Evolutionary conservation across 2,329 filamentous ascomycete genomes (phyloP).

Genomic region (Emergomyces orientalis): DNA sequence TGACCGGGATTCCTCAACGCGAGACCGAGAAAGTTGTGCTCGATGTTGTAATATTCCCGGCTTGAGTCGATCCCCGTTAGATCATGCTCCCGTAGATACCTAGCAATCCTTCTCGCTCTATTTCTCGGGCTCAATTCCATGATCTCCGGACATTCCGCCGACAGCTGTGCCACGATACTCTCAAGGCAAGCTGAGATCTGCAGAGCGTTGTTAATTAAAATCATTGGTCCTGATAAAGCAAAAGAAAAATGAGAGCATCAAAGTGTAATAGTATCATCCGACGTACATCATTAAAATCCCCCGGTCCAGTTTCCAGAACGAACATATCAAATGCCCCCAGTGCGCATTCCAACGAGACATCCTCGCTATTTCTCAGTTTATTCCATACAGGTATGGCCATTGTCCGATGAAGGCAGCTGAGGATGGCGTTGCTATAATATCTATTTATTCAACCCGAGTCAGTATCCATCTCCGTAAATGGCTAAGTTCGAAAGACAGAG

Average conservation of each 20-base stretch:
- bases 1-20: constrained; percentile 64
- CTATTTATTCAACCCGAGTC: constrained; percentile 32
- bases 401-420: constrained; percentile 72
- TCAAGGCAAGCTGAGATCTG: constrained; percentile 59
- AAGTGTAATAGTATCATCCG: constrained; percentile 2
- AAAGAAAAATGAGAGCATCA: constrained; percentile 13
- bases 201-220: background rate
- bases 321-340: constrained; percentile 86
- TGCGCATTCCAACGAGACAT: constrained; percentile 59
- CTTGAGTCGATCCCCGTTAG: constrained; percentile 63
- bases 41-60: constrained; percentile 63
- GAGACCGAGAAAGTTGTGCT: constrained; percentile 81
- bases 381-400: constrained; percentile 72
- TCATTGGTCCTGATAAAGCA: background rate
- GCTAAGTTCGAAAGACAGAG: background rate
- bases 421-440: constrained; percentile 63
- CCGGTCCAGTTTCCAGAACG: constrained; percentile 59
- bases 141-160: constrained; percentile 44
- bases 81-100: constrained; percentile 58
- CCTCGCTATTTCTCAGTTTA: constrained; percentile 43
- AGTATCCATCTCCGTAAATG: constrained; percentile 5
- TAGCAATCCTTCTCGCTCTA: constrained; percentile 58
- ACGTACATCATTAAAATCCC: constrained; percentile 64
- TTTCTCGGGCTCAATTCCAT: constrained; percentile 51
- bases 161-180: constrained; percentile 50